A percentile compares a stretch with the other conserved stretches of the same genome.
These are phyloP conservation scores for Oidiodendron maius DNA, from an alignment of 495 filamentous ascomycete species.

Conservation along the genomic window DNA sequence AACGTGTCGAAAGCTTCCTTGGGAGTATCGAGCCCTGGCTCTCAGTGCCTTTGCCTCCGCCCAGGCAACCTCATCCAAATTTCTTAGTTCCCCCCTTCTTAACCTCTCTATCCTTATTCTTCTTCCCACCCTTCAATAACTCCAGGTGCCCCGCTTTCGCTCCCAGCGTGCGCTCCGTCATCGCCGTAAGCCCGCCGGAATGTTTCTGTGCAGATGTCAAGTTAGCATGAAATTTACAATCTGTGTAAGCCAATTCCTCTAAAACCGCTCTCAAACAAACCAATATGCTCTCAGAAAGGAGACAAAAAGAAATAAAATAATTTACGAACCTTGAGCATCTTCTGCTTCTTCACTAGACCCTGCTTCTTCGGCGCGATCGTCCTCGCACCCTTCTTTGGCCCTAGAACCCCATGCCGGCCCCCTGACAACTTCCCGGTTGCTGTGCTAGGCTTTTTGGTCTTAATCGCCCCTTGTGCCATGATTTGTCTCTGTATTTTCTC, in stretches of 20 bases:
- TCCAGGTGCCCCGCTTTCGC: conserved; percentile 70
- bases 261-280: background rate
- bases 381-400: conserved; percentile 49
- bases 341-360: conserved; percentile 49
- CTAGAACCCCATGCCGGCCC: conserved; percentile 6
- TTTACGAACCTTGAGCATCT: conserved; percentile 53
- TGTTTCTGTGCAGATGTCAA: conserved; percentile 46
- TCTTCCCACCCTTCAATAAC: conserved; percentile 60
- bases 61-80: conserved; percentile 26
- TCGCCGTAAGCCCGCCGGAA: conserved; percentile 52
- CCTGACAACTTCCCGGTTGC: conserved; percentile 6
- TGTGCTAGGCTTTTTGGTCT: conserved; percentile 17
- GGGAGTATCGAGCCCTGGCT: too few species aligned
- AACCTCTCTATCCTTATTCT: conserved; percentile 36
- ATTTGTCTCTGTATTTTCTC: conserved; percentile 1
- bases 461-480: conserved; percentile 26
- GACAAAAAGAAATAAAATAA: conserved; percentile 5
- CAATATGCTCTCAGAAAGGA: background rate
- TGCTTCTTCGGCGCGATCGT: conserved; percentile 67
- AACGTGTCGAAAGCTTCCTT: too few species aligned
- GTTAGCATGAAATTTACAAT: background rate
- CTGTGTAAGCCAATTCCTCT: background rate
- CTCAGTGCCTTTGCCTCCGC: too few species aligned
- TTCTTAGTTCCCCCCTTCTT: conserved; percentile 25
- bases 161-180: conserved; percentile 62